Percentiles rank a stretch among this genome's conserved stretches.
phyloP scores from a whole-genome alignment of 441 rosid species.

The Mallotus repandus region DNA sequence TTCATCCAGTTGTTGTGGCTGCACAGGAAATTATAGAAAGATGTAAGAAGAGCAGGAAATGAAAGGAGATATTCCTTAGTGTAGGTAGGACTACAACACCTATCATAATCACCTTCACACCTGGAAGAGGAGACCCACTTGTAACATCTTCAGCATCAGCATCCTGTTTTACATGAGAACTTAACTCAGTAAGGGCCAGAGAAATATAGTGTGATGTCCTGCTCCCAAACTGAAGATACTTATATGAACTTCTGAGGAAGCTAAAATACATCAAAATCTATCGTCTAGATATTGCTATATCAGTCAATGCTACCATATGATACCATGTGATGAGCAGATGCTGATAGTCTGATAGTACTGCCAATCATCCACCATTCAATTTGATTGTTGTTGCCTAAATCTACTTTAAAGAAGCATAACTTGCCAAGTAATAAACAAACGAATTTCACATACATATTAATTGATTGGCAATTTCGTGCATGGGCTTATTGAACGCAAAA shows the following conservation, averaged over 20 bases:
- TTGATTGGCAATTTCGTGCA: background rate
- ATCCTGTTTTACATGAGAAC: constrained; percentile 51
- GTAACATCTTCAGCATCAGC: constrained; percentile 54
- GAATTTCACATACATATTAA: background rate
- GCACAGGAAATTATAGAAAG: constrained; percentile 33
- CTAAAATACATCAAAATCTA: background rate
- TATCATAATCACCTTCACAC: constrained; percentile 78
- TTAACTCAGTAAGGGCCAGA: constrained; percentile 23
- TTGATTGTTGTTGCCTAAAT: background rate
- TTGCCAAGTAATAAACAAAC: background rate
- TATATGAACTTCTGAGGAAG: constrained; percentile 8
- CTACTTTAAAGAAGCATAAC: background rate
- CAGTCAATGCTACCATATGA: background rate
- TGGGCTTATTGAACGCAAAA: background rate
- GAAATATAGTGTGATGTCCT: constrained; percentile 8
- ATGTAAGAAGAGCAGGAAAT: constrained; percentile 21
- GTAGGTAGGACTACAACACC: constrained; percentile 24
- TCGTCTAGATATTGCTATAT: background rate
- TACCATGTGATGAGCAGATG: background rate
- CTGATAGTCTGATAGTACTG: no score
- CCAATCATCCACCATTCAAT: background rate
- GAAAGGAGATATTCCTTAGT: constrained; percentile 19
- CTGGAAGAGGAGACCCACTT: constrained; percentile 93
- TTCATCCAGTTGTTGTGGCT: constrained; percentile 78
- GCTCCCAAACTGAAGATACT: constrained; percentile 8